A percentile compares a stretch with the other conserved stretches of the same genome.
These are phyloP conservation scores for Kuraishia cidri DNA, from an alignment of 805 yeast genomes.

Conservation along the genomic window DNA sequence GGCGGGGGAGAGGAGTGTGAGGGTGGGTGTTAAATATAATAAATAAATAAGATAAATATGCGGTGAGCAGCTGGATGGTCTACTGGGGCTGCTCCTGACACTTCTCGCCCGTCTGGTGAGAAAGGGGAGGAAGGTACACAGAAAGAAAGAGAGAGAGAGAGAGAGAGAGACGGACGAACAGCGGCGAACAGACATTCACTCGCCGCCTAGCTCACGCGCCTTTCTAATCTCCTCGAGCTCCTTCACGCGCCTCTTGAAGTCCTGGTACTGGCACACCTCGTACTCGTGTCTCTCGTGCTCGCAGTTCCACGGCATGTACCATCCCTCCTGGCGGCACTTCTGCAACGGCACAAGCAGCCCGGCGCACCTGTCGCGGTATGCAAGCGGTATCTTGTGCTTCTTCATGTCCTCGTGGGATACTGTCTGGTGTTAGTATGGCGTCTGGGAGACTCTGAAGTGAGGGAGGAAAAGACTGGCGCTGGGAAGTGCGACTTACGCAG, in stretches of 20 bases:
- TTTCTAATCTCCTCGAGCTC: conserved; percentile 54
- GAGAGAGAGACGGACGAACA: too few species aligned
- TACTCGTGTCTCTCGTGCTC: conserved; percentile 71
- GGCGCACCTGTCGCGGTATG: conserved; percentile 82
- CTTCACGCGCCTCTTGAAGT: conserved; percentile 71
- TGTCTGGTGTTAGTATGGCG: conserved; percentile 15
- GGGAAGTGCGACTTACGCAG: conserved; percentile 24
- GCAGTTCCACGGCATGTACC: conserved; percentile 64
- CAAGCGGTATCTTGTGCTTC: conserved; percentile 65
- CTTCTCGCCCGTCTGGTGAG: too few species aligned
- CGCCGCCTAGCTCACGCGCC: conserved; percentile 16
- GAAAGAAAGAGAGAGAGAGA: too few species aligned
- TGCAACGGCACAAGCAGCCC: conserved; percentile 48
- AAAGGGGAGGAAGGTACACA: too few species aligned
- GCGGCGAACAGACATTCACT: too few species aligned
- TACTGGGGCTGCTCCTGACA: too few species aligned
- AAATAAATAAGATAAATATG: too few species aligned
- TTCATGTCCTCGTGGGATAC: conserved; percentile 83
- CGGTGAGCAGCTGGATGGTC: too few species aligned
- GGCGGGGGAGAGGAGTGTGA: too few species aligned
- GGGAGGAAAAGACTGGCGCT: too few species aligned
- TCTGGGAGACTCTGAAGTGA: not conserved
- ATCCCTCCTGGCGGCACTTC: conserved; percentile 49
- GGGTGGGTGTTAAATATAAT: too few species aligned
- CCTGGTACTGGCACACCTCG: conserved; percentile 80